These are phyloP conservation scores for Priceomyces castillae DNA, from an alignment of 805 yeast species.

Conservation along the genomic window DNA sequence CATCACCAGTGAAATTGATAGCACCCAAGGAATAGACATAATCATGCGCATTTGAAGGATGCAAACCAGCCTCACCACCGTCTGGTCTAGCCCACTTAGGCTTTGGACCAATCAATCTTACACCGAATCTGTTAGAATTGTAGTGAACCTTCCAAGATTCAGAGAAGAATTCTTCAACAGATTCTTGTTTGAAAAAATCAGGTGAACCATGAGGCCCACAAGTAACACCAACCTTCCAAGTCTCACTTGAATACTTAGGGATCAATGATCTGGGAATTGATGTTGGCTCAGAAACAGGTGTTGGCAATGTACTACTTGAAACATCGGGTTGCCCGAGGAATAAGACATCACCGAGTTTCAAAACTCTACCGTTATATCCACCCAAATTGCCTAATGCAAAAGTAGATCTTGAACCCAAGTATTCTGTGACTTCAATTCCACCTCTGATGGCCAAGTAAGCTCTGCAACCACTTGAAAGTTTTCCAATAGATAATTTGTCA, in stretches of 20 bases:
- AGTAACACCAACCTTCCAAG: conserved; percentile 89
- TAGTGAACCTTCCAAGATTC: conserved; percentile 93
- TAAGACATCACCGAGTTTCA: conserved; percentile 89
- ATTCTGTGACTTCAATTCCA: conserved; percentile 91
- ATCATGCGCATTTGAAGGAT: conserved; percentile 98
- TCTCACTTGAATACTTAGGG: conserved; percentile 51
- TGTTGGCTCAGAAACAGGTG: conserved; percentile 64
- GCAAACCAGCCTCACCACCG: conserved; percentile 98
- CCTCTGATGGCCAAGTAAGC: conserved; percentile 87
- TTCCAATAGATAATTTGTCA: conserved; percentile 77
- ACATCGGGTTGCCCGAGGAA: conserved; percentile 78
- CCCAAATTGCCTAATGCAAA: conserved; percentile 93
- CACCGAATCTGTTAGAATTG: conserved; percentile 96
- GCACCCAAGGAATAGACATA: conserved; percentile 97
- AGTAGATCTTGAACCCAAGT: conserved; percentile 93
- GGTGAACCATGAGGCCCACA: conserved; percentile 99
- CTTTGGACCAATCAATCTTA: conserved; percentile 90
- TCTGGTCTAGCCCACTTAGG: conserved; percentile 95
- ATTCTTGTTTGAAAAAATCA: conserved; percentile 80
- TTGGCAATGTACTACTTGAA: conserved; percentile 65
- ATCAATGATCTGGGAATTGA: conserved; percentile 54
- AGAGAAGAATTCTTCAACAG: conserved; percentile 70
- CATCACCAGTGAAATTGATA: conserved; percentile 97
- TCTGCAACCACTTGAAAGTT: conserved; percentile 79
- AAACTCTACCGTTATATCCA: conserved; percentile 89